Evolutionary conservation across 768 basidiomycete genomes (phyloP).

Genomic region (Suillus luteus): DNA sequence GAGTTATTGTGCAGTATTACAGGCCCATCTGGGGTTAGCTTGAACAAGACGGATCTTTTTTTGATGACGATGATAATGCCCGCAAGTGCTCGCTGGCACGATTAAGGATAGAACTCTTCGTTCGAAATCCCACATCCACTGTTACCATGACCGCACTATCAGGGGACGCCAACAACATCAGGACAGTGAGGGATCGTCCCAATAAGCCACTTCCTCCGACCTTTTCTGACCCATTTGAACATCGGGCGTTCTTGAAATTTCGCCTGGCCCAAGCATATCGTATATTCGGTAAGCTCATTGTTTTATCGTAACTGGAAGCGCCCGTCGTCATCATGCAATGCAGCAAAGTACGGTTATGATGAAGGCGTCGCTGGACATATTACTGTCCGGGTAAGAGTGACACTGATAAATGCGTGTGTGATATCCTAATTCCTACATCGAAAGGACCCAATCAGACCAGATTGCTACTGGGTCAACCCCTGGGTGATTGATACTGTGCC

Average conservation of each 20-base stretch:
- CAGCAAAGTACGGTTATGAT: constrained; percentile 41
- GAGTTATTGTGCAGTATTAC: neutral
- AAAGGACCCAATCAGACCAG: constrained; percentile 41
- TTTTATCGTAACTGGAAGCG: neutral
- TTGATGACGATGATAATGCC: neutral
- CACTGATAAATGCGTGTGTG: neutral
- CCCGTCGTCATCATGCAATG: constrained; percentile 19
- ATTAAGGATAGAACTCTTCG: neutral
- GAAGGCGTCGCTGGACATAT: constrained; percentile 55
- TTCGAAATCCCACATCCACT: neutral
- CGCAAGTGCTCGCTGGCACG: neutral
- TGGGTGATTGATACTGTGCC: constrained; percentile 32
- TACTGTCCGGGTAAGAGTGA: constrained; percentile 39
- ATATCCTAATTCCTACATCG: neutral
- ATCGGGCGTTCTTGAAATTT: constrained; percentile 46
- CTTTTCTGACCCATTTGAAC: constrained; percentile 38
- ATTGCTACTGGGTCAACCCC: constrained; percentile 53
- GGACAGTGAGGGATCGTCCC: neutral
- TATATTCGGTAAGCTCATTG: constrained; percentile 40
- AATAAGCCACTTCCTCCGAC: constrained; percentile 19
- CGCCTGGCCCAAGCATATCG: constrained; percentile 48
- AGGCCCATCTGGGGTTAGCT: too few relatives aligned
- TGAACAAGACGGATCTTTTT: neutral
- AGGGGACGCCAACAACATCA: neutral
- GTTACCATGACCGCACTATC: neutral